Base-by-base conservation (phyloP, 305 asterid genomes). In the Ajuga reptans region DNA sequence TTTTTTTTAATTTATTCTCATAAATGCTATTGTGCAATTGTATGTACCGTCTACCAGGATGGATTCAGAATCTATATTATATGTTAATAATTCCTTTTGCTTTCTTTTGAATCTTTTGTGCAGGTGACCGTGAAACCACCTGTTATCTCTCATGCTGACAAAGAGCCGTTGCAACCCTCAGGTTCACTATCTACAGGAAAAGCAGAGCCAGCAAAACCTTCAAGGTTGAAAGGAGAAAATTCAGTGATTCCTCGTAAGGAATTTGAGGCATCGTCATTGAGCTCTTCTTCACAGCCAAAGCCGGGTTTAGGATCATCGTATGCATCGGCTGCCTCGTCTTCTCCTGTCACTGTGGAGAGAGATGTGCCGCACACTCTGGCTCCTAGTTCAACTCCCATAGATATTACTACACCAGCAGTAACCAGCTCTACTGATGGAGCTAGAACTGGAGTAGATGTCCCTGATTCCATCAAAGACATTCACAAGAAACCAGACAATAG, bases 61-160 rank as follows among this genome's bases (percentile, higher is more conserved):
- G 16, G 54, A 56, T 45, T 67, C 57, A 41, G 37, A 46, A 27
- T 34, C 24, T 47, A 6, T 73, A 18, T 34, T 49, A 11, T 39
- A 49, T 39, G 2, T 5, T 45, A 14, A 21, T 21, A 21, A 45
- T 45, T 45, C 31, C 31, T 55, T 53, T 45, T 16, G 14, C 37
- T 6, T 3, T 45, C 16, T 31, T 46, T 77, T 80, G 15, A 39
- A 39, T 39, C 45, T 43, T 43, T 12, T 37, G 66, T 65, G 50
- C 85, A 88, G 96, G 95, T 87, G 74, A 84, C 89, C 6, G 88
- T 90, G 75, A 90, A 83, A 71, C 82, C 89, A 17, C 84, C 87
- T 37, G 68, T 71, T 76, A 78, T 62, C 53, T 57, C 77, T 54
- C 84, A 81, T 64, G 73, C 71, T 43, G 91, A 76, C 72, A 86